A percentile compares a stretch with the other conserved stretches of the same genome.
Conservation (phyloP, 192 early-diverging fungal species). For the Coemansia sp. region DNA sequence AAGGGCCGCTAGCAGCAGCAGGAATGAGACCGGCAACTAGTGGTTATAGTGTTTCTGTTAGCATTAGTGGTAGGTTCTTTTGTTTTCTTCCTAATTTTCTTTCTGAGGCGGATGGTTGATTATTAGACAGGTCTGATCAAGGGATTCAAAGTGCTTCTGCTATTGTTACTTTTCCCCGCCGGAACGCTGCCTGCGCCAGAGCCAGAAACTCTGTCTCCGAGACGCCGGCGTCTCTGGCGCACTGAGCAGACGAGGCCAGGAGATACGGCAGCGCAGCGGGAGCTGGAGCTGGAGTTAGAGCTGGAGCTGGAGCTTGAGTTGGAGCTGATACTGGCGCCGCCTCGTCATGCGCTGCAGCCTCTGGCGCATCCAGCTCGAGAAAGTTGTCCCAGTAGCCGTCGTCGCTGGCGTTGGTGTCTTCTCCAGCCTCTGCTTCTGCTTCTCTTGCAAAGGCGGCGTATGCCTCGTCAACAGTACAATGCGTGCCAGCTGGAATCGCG, state of each 20-base stretch:
- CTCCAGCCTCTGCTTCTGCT: not conserved
- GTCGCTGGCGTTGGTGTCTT: not conserved
- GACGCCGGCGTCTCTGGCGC: slow-evolving; percentile 21
- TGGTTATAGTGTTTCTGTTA: too few relatives aligned
- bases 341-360: not conserved
- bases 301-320: not conserved
- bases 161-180: not conserved
- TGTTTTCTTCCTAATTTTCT: too few relatives aligned
- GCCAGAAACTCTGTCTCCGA: slow-evolving; percentile 26
- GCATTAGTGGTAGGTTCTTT: too few relatives aligned
- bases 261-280: slow-evolving; percentile 8
- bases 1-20: not conserved
- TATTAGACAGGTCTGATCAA: too few relatives aligned
- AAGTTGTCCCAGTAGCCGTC: slow-evolving; percentile 43
- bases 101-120: too few relatives aligned
- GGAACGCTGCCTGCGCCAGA: slow-evolving; percentile 12
- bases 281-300: not conserved
- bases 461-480: slow-evolving; percentile 2
- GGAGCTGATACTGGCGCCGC: not conserved
- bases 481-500: not conserved
- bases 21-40: not conserved
- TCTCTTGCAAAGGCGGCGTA: not conserved
- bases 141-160: too few relatives aligned
- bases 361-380: slow-evolving; percentile 7
- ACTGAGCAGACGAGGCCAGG: slow-evolving; percentile 26